Conservation (phyloP, 352 stramenopile species). For the Phytopythium litorale region DNA sequence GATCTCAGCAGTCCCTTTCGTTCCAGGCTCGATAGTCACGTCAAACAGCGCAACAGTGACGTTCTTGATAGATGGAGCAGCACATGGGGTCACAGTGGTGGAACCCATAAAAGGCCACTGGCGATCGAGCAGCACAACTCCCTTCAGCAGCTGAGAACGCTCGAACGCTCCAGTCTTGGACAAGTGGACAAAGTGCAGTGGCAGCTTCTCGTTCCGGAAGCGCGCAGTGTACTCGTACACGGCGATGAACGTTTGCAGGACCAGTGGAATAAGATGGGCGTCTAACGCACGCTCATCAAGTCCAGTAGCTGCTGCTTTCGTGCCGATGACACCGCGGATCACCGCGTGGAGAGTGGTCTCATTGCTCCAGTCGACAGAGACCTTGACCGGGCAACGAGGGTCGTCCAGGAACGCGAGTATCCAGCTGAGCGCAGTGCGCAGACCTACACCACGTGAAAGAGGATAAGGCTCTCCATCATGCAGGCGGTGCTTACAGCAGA, state of each 20-base stretch:
- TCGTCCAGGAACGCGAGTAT: constrained; percentile 40
- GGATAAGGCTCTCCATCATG: not conserved
- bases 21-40: constrained; percentile 46
- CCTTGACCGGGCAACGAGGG: constrained; percentile 32
- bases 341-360: constrained; percentile 27
- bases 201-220: constrained; percentile 36
- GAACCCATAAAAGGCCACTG: constrained; percentile 14
- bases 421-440: constrained; percentile 46
- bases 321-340: constrained; percentile 36
- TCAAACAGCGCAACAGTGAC: constrained; percentile 46
- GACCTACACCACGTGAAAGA: constrained; percentile 16
- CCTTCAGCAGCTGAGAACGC: constrained; percentile 36
- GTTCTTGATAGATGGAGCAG: constrained; percentile 15
- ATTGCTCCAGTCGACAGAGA: constrained; percentile 46
- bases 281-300: constrained; percentile 10
- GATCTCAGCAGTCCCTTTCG: constrained; percentile 4
- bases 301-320: constrained; percentile 23
- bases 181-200: constrained; percentile 40
- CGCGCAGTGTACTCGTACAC: constrained; percentile 33
- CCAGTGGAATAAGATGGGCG: constrained; percentile 24
- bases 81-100: not conserved
- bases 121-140: constrained; percentile 41
- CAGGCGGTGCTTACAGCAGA: not conserved
- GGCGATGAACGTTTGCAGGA: constrained; percentile 41
- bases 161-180: constrained; percentile 14